Evolutionary conservation across 306 rosid genomes (phyloP).

Genomic region (Glycine soja): DNA sequence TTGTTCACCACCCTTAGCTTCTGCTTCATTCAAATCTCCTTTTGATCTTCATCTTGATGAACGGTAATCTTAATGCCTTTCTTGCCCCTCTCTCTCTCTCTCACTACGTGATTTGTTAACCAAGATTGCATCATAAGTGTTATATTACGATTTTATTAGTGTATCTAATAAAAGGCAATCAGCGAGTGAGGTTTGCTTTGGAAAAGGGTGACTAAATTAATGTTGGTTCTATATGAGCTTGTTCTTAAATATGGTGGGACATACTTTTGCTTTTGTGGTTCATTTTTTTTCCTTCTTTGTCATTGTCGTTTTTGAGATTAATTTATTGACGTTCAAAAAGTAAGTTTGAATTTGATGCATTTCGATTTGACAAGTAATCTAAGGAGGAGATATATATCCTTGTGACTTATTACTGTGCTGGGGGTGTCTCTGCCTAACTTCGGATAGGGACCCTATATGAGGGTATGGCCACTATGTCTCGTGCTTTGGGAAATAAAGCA

Average conservation of each 20-base stretch:
- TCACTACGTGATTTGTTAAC: not conserved
- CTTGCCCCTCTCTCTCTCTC: not conserved
- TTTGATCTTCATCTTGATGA: constrained; percentile 68
- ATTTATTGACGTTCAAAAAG: constrained; percentile 38
- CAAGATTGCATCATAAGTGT: not conserved
- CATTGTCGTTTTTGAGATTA: constrained; percentile 33
- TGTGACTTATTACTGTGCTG: constrained; percentile 33
- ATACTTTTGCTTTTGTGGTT: not conserved
- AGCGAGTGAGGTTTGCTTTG: constrained; percentile 20
- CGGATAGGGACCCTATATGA: constrained; percentile 46
- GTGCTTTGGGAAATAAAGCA: constrained; percentile 34
- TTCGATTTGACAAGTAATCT: constrained; percentile 35
- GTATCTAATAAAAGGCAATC: constrained; percentile 31
- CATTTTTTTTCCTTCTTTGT: not conserved
- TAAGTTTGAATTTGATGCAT: constrained; percentile 42
- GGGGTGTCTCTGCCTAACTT: constrained; percentile 10
- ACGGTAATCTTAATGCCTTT: constrained; percentile 53
- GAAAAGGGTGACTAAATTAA: constrained; percentile 15
- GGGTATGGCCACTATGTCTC: constrained; percentile 41
- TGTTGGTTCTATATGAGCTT: constrained; percentile 18
- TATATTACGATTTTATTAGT: not conserved
- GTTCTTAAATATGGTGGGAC: constrained; percentile 44
- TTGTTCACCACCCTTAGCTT: constrained; percentile 51
- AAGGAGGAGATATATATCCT: constrained; percentile 28
- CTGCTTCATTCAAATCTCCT: constrained; percentile 64